Evolutionary conservation across 257 asterid species (phyloP), one percentile per base, ranked within the genome.

Genomic region (Dorcoceras hygrometricum): DNA sequence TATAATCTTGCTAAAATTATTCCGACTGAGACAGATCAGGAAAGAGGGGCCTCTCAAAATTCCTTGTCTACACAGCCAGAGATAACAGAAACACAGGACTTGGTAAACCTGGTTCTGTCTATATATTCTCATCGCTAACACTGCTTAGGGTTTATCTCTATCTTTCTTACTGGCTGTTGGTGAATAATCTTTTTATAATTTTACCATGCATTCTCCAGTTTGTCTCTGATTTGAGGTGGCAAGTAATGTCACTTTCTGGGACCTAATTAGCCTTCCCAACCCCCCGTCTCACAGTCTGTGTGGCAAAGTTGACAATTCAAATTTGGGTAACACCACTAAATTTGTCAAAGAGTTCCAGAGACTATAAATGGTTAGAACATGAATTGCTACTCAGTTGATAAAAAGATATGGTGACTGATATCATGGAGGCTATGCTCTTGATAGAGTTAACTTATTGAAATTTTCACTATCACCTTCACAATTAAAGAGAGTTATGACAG

Each of bases 81-180:
- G 91, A 90, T 94, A 81, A 86, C 97, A 29, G 99, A 94, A 79
- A 81, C 87, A 63, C 97, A 88, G 65, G 97, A 88, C 63, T 62
- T 76, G 95, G 99, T 94, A 88, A 78, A 25, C 46, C 76, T 69
- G 34, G 24, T 76, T 60, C 63, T 28, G 18, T 68, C 62, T 67
- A 62, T 51, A 55, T 73, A 43, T 36, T 60, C 58, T 66, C 18
- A 39, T 34, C 71, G 39, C 63, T 12, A 19, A 25, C 27, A 72
- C 24, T 60, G 46, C 53, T 25, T 57, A 43, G 48, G 43, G 68
- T 56, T 29, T 22, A 54, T 59, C 43, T 20, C 22, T 23, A 36
- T 65, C 48, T 43, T 8, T 56, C 29, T 19, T 6, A 24, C 60
- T 60, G 24, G 20, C 0, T 7, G 24, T 20, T 34, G 8, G 31